Evolutionary conservation across 2,329 filamentous ascomycete species (phyloP).

Genomic region (Ophiostoma pallidulum): DNA sequence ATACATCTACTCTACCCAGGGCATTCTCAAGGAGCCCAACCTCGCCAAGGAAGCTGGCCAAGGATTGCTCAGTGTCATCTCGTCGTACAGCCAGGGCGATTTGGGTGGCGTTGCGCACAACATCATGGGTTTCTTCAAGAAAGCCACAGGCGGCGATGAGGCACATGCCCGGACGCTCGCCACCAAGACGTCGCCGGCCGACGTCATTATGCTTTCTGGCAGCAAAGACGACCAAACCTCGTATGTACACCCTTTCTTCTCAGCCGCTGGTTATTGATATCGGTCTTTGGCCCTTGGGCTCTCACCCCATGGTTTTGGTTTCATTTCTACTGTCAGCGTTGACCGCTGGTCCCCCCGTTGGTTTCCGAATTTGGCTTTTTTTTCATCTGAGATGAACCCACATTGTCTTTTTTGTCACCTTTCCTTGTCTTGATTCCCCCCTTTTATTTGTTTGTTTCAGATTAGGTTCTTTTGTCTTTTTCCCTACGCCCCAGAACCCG

Average conservation of each 20-base stretch:
- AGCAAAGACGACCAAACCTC: slow-evolving; percentile 94
- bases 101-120: slow-evolving; percentile 70
- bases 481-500: neutral
- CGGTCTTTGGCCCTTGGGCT: too few relatives aligned
- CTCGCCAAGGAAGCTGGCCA: slow-evolving; percentile 69
- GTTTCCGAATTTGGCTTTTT: too few relatives aligned
- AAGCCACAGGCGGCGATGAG: slow-evolving; percentile 66
- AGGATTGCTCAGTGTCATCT: slow-evolving; percentile 62
- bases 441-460: neutral
- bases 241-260: slow-evolving; percentile 37
- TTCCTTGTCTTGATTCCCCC: slow-evolving; percentile 3
- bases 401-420: slow-evolving; percentile 10
- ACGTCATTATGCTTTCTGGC: slow-evolving; percentile 97
- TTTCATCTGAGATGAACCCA: too few relatives aligned
- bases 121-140: slow-evolving; percentile 79
- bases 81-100: slow-evolving; percentile 75
- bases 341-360: too few relatives aligned
- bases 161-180: slow-evolving; percentile 68
- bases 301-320: too few relatives aligned
- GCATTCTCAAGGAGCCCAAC: slow-evolving; percentile 72
- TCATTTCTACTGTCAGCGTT: too few relatives aligned
- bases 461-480: neutral
- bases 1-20: slow-evolving; percentile 73
- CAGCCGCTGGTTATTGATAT: neutral
- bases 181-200: slow-evolving; percentile 88